phyloP scores from a whole-genome alignment of 2,329 filamentous ascomycete species.

The Exophiala bonariae region DNA sequence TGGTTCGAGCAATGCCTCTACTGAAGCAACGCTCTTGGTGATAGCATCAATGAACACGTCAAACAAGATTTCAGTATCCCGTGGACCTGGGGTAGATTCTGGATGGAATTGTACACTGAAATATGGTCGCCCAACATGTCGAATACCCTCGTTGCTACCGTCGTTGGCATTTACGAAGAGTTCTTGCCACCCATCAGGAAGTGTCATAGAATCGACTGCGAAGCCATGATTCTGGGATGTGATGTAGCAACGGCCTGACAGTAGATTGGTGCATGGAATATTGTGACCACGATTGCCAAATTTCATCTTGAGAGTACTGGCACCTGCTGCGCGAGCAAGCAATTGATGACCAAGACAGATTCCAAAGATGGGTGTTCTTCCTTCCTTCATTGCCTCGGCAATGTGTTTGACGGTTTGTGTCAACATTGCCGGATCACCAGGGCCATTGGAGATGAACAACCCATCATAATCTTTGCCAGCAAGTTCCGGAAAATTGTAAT shows the following conservation, averaged over 20 bases:
- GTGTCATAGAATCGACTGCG: conserved; percentile 77
- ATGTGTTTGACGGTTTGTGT: conserved; percentile 78
- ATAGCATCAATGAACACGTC: conserved; percentile 94
- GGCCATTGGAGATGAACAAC: conserved; percentile 96
- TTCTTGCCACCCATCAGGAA: conserved; percentile 82
- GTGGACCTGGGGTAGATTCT: conserved; percentile 90
- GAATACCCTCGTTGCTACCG: conserved; percentile 95
- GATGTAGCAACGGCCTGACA: conserved; percentile 96
- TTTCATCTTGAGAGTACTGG: conserved; percentile 92
- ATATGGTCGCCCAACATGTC: conserved; percentile 80
- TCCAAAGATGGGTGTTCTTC: conserved; percentile 85
- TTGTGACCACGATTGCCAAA: conserved; percentile 99
- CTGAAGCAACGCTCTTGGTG: conserved; percentile 66
- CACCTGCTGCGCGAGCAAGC: conserved; percentile 82
- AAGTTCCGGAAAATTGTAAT: conserved; percentile 81
- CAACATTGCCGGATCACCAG: conserved; percentile 89
- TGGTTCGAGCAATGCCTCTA: conserved; percentile 66
- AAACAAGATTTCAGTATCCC: conserved; percentile 95
- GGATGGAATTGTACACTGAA: conserved; percentile 99
- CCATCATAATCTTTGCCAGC: conserved; percentile 87
- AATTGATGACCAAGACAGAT: conserved; percentile 96
- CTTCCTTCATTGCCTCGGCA: conserved; percentile 71
- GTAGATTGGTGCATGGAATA: conserved; percentile 93
- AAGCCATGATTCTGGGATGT: conserved; percentile 99
- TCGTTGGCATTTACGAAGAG: conserved; percentile 98